These are phyloP conservation scores for Fomes fomentarius DNA, from an alignment of 1,284 basidiomycete genomes.

Conservation along the genomic window DNA sequence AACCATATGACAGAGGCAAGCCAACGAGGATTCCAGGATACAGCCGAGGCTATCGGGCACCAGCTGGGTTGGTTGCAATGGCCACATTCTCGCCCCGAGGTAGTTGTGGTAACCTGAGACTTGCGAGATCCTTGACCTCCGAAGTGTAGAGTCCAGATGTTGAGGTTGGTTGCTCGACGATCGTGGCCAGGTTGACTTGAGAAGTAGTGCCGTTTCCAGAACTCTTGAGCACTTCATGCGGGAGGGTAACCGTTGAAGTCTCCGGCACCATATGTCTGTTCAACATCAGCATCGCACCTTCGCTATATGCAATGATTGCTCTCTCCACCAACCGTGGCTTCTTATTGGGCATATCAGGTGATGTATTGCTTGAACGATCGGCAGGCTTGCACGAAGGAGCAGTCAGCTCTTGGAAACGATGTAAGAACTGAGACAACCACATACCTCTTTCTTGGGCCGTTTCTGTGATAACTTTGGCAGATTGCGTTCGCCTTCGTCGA, in stretches of 20 bases:
- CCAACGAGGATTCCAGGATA: not conserved
- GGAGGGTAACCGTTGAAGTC: constrained; percentile 15
- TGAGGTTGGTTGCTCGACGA: constrained; percentile 19
- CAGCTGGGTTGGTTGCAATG: constrained; percentile 53
- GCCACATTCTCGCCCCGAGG: constrained; percentile 67
- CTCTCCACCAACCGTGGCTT: constrained; percentile 56
- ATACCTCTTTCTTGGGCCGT: not conserved
- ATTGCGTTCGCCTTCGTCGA: constrained; percentile 79
- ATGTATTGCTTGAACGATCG: constrained; percentile 64
- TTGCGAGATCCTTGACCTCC: constrained; percentile 44
- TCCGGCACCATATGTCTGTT: constrained; percentile 38
- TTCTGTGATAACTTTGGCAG: constrained; percentile 59
- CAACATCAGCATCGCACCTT: constrained; percentile 37
- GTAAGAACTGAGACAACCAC: not conserved
- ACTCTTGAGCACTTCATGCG: constrained; percentile 24
- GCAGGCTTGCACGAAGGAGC: constrained; percentile 46
- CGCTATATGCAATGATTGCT: constrained; percentile 17
- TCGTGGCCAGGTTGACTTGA: constrained; percentile 6
- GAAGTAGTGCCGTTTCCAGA: constrained; percentile 26
- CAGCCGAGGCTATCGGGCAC: constrained; percentile 47
- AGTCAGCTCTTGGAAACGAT: not conserved
- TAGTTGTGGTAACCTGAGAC: constrained; percentile 64
- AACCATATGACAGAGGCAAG: constrained; percentile 1
- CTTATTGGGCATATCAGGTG: constrained; percentile 76
- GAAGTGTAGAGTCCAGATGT: constrained; percentile 41